phyloP scores from a whole-genome alignment of 306 rosid genomes.

The Morella rubra region DNA sequence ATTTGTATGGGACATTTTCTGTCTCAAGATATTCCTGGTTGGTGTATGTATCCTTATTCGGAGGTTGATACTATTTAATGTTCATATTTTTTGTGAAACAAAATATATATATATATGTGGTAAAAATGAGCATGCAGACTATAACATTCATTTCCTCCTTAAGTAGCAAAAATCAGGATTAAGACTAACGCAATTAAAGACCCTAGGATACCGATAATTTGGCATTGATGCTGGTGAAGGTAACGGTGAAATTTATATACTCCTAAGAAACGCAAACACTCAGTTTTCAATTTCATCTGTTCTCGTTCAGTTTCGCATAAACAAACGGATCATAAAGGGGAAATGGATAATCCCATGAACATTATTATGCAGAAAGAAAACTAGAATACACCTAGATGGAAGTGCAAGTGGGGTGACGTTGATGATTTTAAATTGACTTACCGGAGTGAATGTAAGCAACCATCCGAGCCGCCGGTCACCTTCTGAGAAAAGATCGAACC shows the following conservation, averaged over 20 bases:
- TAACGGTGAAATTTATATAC: not conserved
- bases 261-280: not conserved
- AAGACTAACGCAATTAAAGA: not conserved
- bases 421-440: constrained; percentile 37
- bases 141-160: not conserved
- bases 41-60: no score
- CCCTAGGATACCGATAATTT: not conserved
- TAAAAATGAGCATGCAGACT: no score
- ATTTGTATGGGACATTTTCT: no score
- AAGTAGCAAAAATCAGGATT: not conserved
- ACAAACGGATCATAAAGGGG: not conserved
- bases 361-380: not conserved
- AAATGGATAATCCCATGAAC: not conserved
- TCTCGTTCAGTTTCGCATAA: not conserved
- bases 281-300: not conserved
- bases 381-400: not conserved
- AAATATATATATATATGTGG: no score
- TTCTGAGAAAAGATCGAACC: constrained; percentile 76
- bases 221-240: not conserved
- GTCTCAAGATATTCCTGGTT: no score
- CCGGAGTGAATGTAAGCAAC: constrained; percentile 75
- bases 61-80: no score
- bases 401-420: constrained; percentile 2
- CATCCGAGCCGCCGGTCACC: constrained; percentile 92
- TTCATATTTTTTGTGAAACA: no score